Evolutionary conservation across 257 asterid genomes (phyloP).

Genomic region (Scutellaria minor): DNA sequence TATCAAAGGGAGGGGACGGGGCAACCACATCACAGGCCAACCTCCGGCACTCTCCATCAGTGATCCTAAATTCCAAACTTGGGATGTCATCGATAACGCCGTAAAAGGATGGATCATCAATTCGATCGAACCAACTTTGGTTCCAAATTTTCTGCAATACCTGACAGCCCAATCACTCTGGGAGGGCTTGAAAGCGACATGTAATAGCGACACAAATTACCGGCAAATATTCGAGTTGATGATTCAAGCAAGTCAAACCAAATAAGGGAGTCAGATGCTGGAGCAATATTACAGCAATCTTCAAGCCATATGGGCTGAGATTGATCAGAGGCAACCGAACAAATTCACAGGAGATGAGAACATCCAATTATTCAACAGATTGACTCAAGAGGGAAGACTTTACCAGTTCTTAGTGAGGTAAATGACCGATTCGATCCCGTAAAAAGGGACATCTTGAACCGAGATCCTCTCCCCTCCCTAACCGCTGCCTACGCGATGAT

Average conservation of each 20-base stretch:
- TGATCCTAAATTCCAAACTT: no score
- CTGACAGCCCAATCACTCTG: neutral
- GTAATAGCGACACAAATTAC: conserved; percentile 8
- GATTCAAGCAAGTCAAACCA: neutral
- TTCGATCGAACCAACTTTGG: conserved; percentile 9
- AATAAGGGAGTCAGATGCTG: neutral
- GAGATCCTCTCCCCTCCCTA: conserved; percentile 16
- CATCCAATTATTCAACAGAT: neutral
- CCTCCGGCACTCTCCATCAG: no score
- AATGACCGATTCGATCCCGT: no score
- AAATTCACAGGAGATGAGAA: conserved; percentile 15
- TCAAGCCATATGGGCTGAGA: conserved; percentile 20
- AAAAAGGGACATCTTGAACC: conserved; percentile 2
- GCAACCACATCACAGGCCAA: no score
- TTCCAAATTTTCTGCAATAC: conserved; percentile 11
- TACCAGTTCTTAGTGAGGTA: no score
- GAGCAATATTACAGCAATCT: conserved; percentile 8
- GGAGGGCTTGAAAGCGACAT: conserved; percentile 13
- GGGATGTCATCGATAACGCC: no score
- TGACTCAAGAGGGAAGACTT: neutral
- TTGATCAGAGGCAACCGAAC: conserved; percentile 12
- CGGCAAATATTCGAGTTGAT: conserved; percentile 16
- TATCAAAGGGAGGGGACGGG: no score
- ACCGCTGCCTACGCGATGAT: conserved; percentile 8
- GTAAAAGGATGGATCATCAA: neutral